These are phyloP conservation scores for Solanum piurae DNA, from an alignment of 257 asterid species.

Conservation along the genomic window DNA sequence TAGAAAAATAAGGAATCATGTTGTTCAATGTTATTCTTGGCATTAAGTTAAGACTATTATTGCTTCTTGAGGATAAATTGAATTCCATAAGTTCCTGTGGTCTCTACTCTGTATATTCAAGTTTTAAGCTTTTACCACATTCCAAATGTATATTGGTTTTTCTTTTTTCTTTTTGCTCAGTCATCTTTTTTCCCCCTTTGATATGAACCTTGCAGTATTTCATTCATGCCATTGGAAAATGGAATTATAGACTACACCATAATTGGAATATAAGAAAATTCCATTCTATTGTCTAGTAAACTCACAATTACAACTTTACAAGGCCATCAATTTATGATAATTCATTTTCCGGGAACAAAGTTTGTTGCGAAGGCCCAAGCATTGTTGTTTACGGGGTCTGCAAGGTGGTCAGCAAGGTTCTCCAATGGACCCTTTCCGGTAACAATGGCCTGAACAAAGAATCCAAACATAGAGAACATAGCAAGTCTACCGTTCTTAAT, in stretches of 20 bases:
- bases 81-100: neutral
- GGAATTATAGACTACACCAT: neutral
- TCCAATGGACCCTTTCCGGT: constrained; percentile 18
- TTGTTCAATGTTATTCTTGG: neutral
- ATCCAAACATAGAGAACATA: no score
- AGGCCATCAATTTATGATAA: neutral
- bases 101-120: neutral
- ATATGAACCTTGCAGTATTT: neutral
- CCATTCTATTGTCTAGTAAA: neutral
- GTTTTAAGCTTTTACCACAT: neutral
- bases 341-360: neutral
- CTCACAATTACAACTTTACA: neutral
- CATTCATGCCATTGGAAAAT: neutral
- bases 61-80: no score
- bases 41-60: neutral
- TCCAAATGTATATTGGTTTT: neutral
- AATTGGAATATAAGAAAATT: neutral
- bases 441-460: no score
- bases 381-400: constrained; percentile 27
- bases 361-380: neutral
- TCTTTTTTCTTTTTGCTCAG: neutral
- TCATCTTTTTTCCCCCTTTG: neutral
- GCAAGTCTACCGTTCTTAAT: no score
- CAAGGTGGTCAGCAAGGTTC: constrained; percentile 53
- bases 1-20: neutral